Conservation (phyloP, 768 basidiomycete genomes). For the Trametes sanguinea region DNA sequence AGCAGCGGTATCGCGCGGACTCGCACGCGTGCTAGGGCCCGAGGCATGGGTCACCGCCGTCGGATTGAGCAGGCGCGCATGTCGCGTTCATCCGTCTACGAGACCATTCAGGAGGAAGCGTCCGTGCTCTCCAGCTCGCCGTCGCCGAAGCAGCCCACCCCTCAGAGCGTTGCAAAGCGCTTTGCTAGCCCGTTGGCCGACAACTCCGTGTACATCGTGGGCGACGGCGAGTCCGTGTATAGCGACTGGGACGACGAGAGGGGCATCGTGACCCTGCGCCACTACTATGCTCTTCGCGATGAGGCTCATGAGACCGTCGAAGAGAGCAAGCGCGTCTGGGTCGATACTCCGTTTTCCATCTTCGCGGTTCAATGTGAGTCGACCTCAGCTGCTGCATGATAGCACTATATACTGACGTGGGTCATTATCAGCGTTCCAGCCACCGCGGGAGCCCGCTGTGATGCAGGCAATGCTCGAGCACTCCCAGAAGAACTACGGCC, state of each 20-base stretch:
- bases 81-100: slow-evolving; percentile 71
- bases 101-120: slow-evolving; percentile 77
- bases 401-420: not conserved
- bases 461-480: slow-evolving; percentile 77
- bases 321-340: slow-evolving; percentile 67
- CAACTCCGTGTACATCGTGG: slow-evolving; percentile 53
- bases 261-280: slow-evolving; percentile 64
- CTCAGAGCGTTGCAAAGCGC: slow-evolving; percentile 13
- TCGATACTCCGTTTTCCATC: slow-evolving; percentile 72
- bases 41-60: slow-evolving; percentile 70
- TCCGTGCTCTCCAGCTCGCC: slow-evolving; percentile 37
- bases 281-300: slow-evolving; percentile 66
- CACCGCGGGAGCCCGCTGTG: slow-evolving; percentile 60
- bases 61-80: slow-evolving; percentile 64
- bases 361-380: slow-evolving; percentile 72
- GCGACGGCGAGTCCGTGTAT: slow-evolving; percentile 43
- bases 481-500: slow-evolving; percentile 69
- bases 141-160: slow-evolving; percentile 18
- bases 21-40: slow-evolving; percentile 52
- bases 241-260: slow-evolving; percentile 67
- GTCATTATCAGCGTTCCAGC: slow-evolving; percentile 59
- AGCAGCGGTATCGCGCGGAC: slow-evolving; percentile 40
- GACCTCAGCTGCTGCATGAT: not conserved
- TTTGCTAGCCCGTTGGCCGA: slow-evolving; percentile 13
- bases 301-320: slow-evolving; percentile 66